phyloP scores from a whole-genome alignment of 768 basidiomycete genomes.

The Leccinum ochraceum region DNA sequence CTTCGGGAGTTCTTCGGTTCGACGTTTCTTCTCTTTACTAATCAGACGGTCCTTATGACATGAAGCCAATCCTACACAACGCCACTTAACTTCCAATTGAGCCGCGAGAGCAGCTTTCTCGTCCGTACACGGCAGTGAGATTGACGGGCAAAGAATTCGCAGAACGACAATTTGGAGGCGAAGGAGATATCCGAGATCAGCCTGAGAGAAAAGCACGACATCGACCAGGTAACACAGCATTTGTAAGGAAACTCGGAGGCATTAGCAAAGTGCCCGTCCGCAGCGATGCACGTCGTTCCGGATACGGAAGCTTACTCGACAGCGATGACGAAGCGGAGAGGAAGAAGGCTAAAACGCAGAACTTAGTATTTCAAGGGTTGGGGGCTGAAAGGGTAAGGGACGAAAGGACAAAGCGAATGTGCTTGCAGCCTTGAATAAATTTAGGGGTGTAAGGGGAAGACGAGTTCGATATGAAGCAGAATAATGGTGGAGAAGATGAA shows the following conservation, averaged over 20 bases:
- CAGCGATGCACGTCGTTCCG: slow-evolving; percentile 65
- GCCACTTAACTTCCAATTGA: no score
- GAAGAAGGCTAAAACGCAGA: slow-evolving; percentile 55
- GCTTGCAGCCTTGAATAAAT: slow-evolving; percentile 65
- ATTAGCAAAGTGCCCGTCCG: background rate
- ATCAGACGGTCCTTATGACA: no score
- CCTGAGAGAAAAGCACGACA: slow-evolving; percentile 64
- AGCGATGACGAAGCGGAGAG: slow-evolving; percentile 66
- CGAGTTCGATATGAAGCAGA: slow-evolving; percentile 14
- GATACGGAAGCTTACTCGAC: slow-evolving; percentile 74
- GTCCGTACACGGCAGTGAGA: background rate
- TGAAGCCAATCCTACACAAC: no score
- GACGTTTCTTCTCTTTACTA: no score
- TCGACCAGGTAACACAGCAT: slow-evolving; percentile 49
- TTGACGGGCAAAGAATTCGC: background rate
- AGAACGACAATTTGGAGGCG: slow-evolving; percentile 10
- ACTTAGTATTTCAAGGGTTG: slow-evolving; percentile 71
- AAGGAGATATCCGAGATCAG: slow-evolving; percentile 66
- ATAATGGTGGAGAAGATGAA: slow-evolving; percentile 8
- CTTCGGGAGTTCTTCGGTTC: no score
- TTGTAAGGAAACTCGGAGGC: background rate
- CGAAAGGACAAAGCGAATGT: slow-evolving; percentile 73
- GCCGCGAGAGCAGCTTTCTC: background rate
- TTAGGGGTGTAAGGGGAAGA: slow-evolving; percentile 47
- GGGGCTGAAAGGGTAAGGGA: slow-evolving; percentile 56